Base-by-base conservation (phyloP, 129 eudicot genomes). In the Centrapalus pauciflorus region DNA sequence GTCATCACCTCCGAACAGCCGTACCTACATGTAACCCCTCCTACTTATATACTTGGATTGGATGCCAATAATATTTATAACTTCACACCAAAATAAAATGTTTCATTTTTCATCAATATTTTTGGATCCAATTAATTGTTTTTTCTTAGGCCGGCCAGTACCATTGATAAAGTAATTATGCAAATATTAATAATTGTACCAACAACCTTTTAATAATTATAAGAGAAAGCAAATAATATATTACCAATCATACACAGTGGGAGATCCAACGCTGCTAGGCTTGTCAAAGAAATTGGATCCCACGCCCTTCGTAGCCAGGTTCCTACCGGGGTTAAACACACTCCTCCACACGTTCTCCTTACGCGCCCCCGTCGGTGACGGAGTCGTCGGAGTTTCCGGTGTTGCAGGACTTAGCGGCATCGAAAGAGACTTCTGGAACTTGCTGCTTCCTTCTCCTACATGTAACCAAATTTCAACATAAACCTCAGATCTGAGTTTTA, bases 191-290 rank as follows among this genome's bases (percentile, higher is more conserved):
- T n/a, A n/a, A n/a, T n/a, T n/a, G n/a, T n/a, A n/a, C n/a, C n/a
- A n/a, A 60, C 17, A 21, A 20, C 30, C 41, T 50, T 16, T 8
- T 3, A 13, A 25, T 32, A n/a, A 32, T 26, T 28, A 9, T 11
- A 62, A 23, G 37, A 37, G 3, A 61, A 9, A 1, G 28, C 7
- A 30, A 11, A 17, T 3, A 37, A 37, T 12, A 32, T 9, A 48
- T 14, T 85, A 93, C 98, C 98, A 93, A 86, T 93, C 98, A 59
- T 88, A 93, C 45, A 93, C 98, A 76, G 96, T 88, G 27, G 98
- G 95, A 63, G 95, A 79, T 76, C 83, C 82, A 12, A 26, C 68
- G 54, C 89, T 85, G 30, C 67, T 66, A 1, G 98, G 91, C 35
- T 81, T 85, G 76, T 92, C 98, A 41, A 85, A 88, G 75, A 66